Evolutionary conservation across 1,139 yeast species (phyloP).

Genomic region (Blastobotrys apis): DNA sequence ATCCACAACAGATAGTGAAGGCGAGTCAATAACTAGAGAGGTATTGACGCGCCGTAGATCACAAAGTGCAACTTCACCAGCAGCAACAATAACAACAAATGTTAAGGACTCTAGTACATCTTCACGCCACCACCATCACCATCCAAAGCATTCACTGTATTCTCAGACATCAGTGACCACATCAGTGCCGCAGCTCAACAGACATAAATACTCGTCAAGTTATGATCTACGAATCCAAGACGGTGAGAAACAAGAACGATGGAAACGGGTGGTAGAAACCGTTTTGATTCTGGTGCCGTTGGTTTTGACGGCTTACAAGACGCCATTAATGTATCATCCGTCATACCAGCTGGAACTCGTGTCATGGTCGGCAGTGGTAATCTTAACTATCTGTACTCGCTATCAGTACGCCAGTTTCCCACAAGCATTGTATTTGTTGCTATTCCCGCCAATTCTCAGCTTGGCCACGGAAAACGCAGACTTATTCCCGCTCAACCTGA

Average conservation of each 20-base stretch:
- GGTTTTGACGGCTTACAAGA: neutral
- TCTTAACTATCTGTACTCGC: neutral
- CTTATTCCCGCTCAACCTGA: slow-evolving; percentile 3
- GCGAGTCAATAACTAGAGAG: slow-evolving; percentile 6
- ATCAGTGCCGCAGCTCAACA: neutral
- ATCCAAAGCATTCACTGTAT: neutral
- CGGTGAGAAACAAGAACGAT: too few relatives aligned
- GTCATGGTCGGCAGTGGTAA: neutral
- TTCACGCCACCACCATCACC: neutral
- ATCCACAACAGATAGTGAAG: too few relatives aligned
- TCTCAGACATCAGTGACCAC: slow-evolving; percentile 1
- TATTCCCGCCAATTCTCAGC: slow-evolving; percentile 9
- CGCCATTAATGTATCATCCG: slow-evolving; percentile 3
- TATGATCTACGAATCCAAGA: too few relatives aligned
- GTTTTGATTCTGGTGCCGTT: slow-evolving; percentile 1
- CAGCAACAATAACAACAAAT: neutral
- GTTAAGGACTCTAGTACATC: neutral
- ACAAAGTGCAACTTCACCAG: neutral
- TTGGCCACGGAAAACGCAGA: slow-evolving; percentile 6
- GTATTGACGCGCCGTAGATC: slow-evolving; percentile 11
- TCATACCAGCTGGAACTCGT: neutral
- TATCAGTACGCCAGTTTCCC: slow-evolving; percentile 2
- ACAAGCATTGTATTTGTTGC: slow-evolving; percentile 10
- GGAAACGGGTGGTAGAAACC: slow-evolving; percentile 3
- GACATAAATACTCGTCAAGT: too few relatives aligned